Evolutionary conservation across 345 rosid species (phyloP), one percentile per base, ranked within the genome.

Genomic region (Aquilaria sinensis): DNA sequence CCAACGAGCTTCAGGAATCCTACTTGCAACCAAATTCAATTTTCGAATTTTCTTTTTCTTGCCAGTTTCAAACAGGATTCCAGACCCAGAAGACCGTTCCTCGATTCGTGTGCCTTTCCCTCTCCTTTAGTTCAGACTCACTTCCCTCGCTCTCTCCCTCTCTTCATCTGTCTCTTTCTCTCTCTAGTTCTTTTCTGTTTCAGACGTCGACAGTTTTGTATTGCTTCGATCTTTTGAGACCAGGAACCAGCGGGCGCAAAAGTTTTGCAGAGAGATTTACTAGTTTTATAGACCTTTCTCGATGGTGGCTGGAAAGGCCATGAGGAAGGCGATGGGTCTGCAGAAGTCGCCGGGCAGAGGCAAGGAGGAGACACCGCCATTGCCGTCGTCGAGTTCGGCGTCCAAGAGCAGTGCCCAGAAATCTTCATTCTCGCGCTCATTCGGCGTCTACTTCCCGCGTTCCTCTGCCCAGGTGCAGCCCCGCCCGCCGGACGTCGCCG

Each of bases 401-500:
- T 67, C 5, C 52, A 74, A 66, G 68, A 70, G 14, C 48, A 53
- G 71, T 16, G 62, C 83, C 41, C 79, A 71, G 29, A 84, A 81
- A 63, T 56, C 85, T 0, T 73, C 74, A 0, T 89, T 88, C 63
- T 74, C 93, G 0, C 93, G 96, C 31, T 83, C 96, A 11, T 78
- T 89, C 52, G 95, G 96, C 2, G 89, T 75, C 50, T 91, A 90
- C 76, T 91, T 94, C 85, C 99, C 99, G 6, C 96, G 97, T 56
- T 72, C 99, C 58, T 90, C 97, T 5, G 89, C 97, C 10, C 97
- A 94, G 67, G 97, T 94, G 56, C 99, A 89, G 87, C 96, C 96
- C 47, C 86, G 86, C 30, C 88, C 86, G 0, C 96, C 91, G 7
- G 97, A 82, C 71, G 80, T 84, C 2, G 14, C 82, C 0, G 99